Percentiles rank a stretch among this genome's conserved stretches.
phyloP scores from a whole-genome alignment of 768 basidiomycete species.

The Tricholoma hemisulphureum region DNA sequence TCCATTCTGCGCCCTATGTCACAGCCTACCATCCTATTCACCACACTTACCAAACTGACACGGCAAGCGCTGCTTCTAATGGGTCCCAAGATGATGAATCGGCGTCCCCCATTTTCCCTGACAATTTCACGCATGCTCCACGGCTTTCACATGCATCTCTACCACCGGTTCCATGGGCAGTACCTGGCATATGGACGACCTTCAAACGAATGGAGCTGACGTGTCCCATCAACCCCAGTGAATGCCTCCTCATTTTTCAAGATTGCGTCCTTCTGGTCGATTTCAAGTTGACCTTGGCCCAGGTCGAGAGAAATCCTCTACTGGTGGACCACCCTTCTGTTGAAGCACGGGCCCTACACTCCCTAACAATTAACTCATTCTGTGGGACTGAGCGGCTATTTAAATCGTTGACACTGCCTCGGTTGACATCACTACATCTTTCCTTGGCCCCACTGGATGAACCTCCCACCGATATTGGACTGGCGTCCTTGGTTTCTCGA shows the following conservation, averaged over 20 bases:
- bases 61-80: background rate
- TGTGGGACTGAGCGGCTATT: background rate
- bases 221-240: background rate
- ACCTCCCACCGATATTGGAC: background rate
- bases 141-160: background rate
- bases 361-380: background rate
- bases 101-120: background rate
- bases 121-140: background rate
- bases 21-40: background rate
- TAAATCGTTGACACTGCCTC: background rate
- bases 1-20: background rate
- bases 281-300: background rate
- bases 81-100: background rate
- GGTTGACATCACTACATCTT: background rate
- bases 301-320: background rate
- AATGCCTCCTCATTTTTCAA: background rate
- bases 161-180: background rate
- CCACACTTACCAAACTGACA: background rate
- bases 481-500: background rate
- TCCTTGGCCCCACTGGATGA: background rate
- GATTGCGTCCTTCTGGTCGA: background rate
- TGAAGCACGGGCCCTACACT: background rate
- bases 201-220: background rate
- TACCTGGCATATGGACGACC: background rate
- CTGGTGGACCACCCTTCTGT: background rate